Evolutionary conservation across 1,139 yeast genomes (phyloP).

Genomic region (Suhomyces ambrosiae): DNA sequence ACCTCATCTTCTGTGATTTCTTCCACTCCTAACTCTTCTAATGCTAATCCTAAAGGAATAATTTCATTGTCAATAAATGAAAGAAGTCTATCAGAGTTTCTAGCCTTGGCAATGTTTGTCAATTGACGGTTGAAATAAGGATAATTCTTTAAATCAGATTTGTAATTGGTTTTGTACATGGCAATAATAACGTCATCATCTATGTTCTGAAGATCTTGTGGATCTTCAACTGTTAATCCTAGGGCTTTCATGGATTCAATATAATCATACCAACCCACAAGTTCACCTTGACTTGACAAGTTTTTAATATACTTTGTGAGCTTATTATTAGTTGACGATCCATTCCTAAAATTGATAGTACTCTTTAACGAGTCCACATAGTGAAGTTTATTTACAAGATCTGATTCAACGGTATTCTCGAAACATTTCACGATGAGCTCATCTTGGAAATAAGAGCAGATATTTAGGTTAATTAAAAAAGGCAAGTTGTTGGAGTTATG

Average conservation of each 20-base stretch:
- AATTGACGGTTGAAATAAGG: conserved; percentile 40
- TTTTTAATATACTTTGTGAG: conserved; percentile 53
- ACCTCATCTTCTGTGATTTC: conserved; percentile 76
- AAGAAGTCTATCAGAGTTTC: conserved; percentile 45
- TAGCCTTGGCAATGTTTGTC: conserved; percentile 45
- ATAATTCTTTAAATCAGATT: conserved; percentile 38
- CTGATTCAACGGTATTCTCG: conserved; percentile 54
- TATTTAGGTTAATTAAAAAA: conserved; percentile 57
- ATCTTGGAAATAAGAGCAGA: conserved; percentile 60
- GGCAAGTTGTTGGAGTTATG: conserved; percentile 30
- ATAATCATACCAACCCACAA: conserved; percentile 64
- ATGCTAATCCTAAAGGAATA: conserved; percentile 57
- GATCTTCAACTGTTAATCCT: conserved; percentile 43
- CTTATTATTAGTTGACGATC: conserved; percentile 19
- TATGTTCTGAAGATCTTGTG: conserved; percentile 22
- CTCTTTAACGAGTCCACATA: conserved; percentile 66
- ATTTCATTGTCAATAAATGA: conserved; percentile 57
- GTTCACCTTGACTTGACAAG: conserved; percentile 53
- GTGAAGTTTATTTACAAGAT: conserved; percentile 53
- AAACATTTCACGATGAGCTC: conserved; percentile 63
- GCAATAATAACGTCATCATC: conserved; percentile 50
- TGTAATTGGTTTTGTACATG: conserved; percentile 45
- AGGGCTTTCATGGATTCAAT: conserved; percentile 54
- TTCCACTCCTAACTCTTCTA: conserved; percentile 60
- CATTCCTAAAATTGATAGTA: conserved; percentile 20